Evolutionary conservation across 805 yeast genomes (phyloP).

Genomic region (Yamadazyma nakazawae): DNA sequence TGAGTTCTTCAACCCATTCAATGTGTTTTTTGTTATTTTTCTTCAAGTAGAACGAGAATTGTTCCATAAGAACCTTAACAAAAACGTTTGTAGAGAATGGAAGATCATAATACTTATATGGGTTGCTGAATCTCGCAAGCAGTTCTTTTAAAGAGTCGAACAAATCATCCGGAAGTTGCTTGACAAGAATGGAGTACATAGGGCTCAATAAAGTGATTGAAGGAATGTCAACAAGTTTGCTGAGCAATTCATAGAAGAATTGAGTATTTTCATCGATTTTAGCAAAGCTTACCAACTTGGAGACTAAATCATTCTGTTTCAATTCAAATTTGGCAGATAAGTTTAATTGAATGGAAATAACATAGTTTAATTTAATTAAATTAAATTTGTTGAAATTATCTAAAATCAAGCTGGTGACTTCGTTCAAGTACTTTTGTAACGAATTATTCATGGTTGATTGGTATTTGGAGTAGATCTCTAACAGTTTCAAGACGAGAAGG

Average conservation of each 20-base stretch:
- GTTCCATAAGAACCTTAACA: conserved; percentile 52
- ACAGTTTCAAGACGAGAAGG: conserved; percentile 5
- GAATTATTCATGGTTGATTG: conserved; percentile 5
- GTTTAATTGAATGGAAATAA: conserved; percentile 12
- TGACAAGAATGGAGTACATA: conserved; percentile 9
- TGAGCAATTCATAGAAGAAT: conserved; percentile 24
- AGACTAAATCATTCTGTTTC: conserved; percentile 8
- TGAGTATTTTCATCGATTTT: conserved; percentile 6
- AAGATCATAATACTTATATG: conserved; percentile 79
- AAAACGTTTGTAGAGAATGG: conserved; percentile 33
- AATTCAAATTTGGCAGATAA: conserved; percentile 11
- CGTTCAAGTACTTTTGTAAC: conserved; percentile 9
- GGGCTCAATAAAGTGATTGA: conserved; percentile 14
- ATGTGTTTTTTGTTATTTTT: not conserved
- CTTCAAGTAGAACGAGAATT: conserved; percentile 37
- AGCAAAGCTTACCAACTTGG: conserved; percentile 9
- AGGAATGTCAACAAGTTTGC: conserved; percentile 6
- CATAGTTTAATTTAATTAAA: conserved; percentile 10
- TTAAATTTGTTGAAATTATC: conserved; percentile 5
- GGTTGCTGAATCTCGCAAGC: conserved; percentile 66
- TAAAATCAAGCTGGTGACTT: not conserved
- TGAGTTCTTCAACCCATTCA: conserved; percentile 10
- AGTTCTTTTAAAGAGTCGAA: conserved; percentile 75
- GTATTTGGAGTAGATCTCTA: conserved; percentile 9
- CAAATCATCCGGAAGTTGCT: conserved; percentile 25